Evolutionary conservation across 495 filamentous ascomycete genomes (phyloP), one percentile per base, ranked within the genome.

Genomic region (Lichenothelia convexa): DNA sequence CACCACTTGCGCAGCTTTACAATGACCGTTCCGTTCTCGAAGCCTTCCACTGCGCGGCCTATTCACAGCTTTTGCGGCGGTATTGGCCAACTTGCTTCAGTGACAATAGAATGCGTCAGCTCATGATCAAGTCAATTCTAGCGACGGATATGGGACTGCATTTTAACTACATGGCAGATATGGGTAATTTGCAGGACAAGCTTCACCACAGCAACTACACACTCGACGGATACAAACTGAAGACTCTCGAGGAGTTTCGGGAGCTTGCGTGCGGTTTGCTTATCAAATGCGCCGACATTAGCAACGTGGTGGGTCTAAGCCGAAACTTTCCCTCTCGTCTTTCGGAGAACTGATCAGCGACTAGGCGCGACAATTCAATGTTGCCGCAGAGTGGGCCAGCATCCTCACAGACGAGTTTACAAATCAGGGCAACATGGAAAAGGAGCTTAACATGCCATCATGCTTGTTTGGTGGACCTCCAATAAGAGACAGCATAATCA

Each of bases 241-340:
- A 82, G 45, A 63, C 70, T 39, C 43, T 76, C 0, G 71, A 75
- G 19, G 73, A 86, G 39, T 71, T 83, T 45, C 77, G 74, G 44
- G 76, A 78, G 2, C 62, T 95, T 24, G 56, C 76, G 3, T 94
- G 89, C 54, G 81, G 82, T 18, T 57, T 97, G 32, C 58, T 97
- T 32, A 95, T 97, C 59, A 97, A 97, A 50, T 94, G 89, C 53
- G 89, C 89, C 19, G 89, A 97, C 53, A 95, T 97, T 53, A 93
- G 89, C 58, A 97, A 97, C 52, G 91, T 97, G 47, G 82, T 85
- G 65, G 49, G 59, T 47, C 21, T 36, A 13, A 17, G 8, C 34
- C 70, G 67, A 11, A 40, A 27, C 24, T 8, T 7, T 13, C 17
- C 3, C 31, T 33, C 13, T 18, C 9, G 9, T 18, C 4, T 35